These are phyloP conservation scores for Leonotis leonurus DNA, from an alignment of 257 asterid species.

Conservation along the genomic window DNA sequence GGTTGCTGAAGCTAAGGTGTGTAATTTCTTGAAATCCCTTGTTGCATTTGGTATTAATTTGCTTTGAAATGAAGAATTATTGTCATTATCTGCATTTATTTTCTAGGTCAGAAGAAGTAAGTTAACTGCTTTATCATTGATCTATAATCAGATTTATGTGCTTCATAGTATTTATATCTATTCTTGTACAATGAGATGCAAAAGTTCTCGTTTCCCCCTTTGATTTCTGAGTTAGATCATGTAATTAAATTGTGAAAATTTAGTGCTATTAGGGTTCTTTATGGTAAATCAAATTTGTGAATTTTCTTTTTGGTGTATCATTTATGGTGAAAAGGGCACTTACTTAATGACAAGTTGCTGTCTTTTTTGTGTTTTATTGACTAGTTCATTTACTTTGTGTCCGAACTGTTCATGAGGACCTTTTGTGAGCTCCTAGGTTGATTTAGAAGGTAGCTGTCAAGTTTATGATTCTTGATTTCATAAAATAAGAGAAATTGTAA, in stretches of 20 bases:
- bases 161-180: neutral
- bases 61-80: neutral
- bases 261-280: neutral
- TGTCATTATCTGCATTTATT: slow-evolving; percentile 3
- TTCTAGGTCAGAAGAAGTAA: neutral
- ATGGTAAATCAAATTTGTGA: neutral
- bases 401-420: neutral
- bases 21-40: slow-evolving; percentile 8
- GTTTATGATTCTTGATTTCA: neutral
- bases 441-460: neutral
- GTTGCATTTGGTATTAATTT: neutral
- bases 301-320: neutral
- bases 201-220: neutral
- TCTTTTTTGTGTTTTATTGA: neutral
- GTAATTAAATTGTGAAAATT: neutral
- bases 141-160: slow-evolving; percentile 8
- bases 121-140: neutral
- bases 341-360: neutral
- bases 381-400: neutral
- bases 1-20: slow-evolving; percentile 59
- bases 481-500: neutral
- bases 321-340: neutral
- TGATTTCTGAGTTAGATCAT: neutral
- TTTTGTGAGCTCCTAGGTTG: neutral
- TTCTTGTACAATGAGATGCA: neutral